Percentiles rank a stretch among this genome's conserved stretches.
Conservation (phyloP, 345 rosid genomes). For the Brassica rapa region DNA sequence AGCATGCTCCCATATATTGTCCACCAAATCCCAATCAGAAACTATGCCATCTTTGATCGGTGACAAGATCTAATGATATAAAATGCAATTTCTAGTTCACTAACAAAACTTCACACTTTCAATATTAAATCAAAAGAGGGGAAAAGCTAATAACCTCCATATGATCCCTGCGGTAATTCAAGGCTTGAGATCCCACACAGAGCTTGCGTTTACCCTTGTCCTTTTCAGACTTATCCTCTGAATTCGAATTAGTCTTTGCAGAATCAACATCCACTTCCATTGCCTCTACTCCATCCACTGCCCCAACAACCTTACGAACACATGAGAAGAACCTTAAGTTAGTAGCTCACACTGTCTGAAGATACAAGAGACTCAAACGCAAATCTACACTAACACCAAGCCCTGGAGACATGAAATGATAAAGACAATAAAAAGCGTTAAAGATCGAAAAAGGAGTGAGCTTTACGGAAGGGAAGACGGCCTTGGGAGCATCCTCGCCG, state of each 20-base stretch:
- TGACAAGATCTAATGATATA: constrained; percentile 50
- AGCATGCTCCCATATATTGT: constrained; percentile 91
- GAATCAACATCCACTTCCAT: constrained; percentile 71
- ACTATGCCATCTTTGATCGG: constrained; percentile 86
- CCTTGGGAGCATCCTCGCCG: constrained; percentile 99
- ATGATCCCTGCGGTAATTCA: constrained; percentile 72
- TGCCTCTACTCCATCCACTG: constrained; percentile 53
- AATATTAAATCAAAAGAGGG: background rate
- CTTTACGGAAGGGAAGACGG: constrained; percentile 91
- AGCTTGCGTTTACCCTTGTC: constrained; percentile 61
- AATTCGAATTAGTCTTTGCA: constrained; percentile 36
- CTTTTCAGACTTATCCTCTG: constrained; percentile 55
- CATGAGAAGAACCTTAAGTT: constrained; percentile 28
- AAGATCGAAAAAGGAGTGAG: constrained; percentile 25
- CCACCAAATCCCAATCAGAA: constrained; percentile 87
- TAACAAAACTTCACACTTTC: background rate
- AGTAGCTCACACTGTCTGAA: background rate
- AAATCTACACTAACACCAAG: constrained; percentile 21
- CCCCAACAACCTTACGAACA: constrained; percentile 70
- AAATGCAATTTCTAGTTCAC: background rate
- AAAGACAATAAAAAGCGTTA: background rate
- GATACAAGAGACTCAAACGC: background rate
- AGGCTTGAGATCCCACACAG: constrained; percentile 78
- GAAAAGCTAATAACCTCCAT: constrained; percentile 64
- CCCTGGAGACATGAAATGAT: constrained; percentile 12